Conservation (phyloP, 306 rosid species). For the Calophaca sinica region DNA sequence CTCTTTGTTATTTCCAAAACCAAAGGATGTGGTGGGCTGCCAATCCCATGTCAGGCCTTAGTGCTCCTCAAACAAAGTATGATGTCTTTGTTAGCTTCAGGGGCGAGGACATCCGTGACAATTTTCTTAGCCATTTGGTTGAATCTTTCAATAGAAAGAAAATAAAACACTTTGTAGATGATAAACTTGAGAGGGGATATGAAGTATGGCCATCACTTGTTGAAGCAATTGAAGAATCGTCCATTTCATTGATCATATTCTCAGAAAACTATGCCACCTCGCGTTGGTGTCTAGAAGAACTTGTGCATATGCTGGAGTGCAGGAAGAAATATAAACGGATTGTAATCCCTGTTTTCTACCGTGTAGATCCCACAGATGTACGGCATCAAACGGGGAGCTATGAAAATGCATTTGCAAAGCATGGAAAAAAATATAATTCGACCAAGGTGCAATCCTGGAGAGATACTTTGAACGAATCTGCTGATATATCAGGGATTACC, state of each 20-base stretch:
- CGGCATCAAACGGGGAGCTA: constrained; percentile 1
- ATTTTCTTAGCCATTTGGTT: constrained; percentile 33
- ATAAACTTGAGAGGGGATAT: constrained; percentile 3
- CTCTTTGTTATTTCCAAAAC: no score
- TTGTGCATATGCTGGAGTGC: constrained; percentile 13
- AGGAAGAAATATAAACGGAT: background rate
- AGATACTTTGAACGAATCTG: background rate
- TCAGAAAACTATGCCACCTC: constrained; percentile 21
- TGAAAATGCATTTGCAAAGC: background rate
- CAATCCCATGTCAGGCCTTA: background rate
- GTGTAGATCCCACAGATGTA: background rate
- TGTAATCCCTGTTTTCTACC: constrained; percentile 29
- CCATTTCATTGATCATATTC: constrained; percentile 14
- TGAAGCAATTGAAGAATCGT: constrained; percentile 20
- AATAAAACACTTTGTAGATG: constrained; percentile 20
- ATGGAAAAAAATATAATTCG: background rate
- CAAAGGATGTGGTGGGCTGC: no score
- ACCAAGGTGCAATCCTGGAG: constrained; percentile 3
- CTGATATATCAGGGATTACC: background rate
- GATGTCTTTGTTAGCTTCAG: constrained; percentile 29
- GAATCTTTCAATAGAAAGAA: background rate
- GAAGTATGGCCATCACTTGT: constrained; percentile 8
- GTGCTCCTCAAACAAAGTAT: background rate
- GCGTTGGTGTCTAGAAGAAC: constrained; percentile 27
- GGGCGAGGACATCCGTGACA: background rate